Percentiles rank a stretch among this genome's conserved stretches.
Conservation (phyloP, 208 protist species). For the Leptomonas pyrrhocoris region DNA sequence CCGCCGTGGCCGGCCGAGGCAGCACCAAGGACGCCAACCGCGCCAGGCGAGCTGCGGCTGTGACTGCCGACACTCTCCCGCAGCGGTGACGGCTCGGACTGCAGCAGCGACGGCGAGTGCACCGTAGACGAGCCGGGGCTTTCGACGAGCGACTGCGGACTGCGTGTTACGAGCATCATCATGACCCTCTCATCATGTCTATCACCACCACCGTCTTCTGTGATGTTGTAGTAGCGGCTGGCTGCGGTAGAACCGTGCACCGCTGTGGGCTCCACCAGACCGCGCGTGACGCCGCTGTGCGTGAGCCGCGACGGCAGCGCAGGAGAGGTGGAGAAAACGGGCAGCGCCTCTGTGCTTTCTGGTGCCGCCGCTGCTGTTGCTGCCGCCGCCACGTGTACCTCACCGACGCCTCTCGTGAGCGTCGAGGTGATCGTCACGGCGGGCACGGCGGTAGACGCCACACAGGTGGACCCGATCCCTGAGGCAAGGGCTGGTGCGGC, state of each 20-base stretch:
- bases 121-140: background rate
- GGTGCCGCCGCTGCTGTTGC: background rate
- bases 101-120: background rate
- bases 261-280: background rate
- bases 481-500: background rate
- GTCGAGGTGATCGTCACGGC: constrained; percentile 15
- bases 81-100: background rate
- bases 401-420: background rate
- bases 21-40: background rate
- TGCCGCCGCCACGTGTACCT: background rate
- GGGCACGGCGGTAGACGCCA: background rate
- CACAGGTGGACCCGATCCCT: background rate
- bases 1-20: background rate
- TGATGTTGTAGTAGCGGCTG: background rate
- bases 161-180: background rate
- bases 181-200: background rate
- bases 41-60: background rate
- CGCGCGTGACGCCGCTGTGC: background rate
- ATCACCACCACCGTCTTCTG: background rate
- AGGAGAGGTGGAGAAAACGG: background rate
- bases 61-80: background rate
- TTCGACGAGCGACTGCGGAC: background rate
- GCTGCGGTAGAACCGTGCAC: too few species aligned
- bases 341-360: background rate
- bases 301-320: background rate